Base-by-base conservation (phyloP, 1,284 basidiomycete species). In the Mycosarcoma mackinlayi region DNA sequence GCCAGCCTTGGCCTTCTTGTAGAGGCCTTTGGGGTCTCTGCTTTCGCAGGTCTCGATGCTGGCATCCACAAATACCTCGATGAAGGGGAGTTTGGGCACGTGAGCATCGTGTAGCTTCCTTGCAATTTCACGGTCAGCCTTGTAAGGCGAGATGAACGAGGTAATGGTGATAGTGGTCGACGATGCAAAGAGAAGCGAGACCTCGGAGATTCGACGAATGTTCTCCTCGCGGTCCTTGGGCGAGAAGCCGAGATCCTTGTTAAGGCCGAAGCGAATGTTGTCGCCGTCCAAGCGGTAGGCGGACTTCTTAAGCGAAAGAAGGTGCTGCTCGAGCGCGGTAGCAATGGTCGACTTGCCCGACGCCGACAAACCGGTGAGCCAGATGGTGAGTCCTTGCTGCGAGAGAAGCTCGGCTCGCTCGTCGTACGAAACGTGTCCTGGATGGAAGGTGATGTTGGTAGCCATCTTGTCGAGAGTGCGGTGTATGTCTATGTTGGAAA, bases 221-320 rank as follows among this genome's bases (percentile, higher is more conserved):
- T 99, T 99, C 85, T 99, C 95, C 73, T 93, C 92, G 55, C 95
- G 88, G 48, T 94, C 94, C 80, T 90, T 90, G 80, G 94, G 94
- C 77, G 94, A 92, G 81, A 99, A 99, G 1, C 95, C 94, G 46
- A 99, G 89, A 81, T 98, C 95, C 85, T 93, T 98, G 88, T 98
- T 98, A 45, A 99, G 86, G 9, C 96, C 96, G 79, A 97, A 95
- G 57, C 95, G 89, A 65, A 98, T 87, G 84, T 98, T 98, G 86
- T 98, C 95, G 4, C 95, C 95, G 81, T 99, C 95, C 23, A 99
- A 87, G 38, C 95, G 89, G 85, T 96, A 98, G 38, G 90, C 86
- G 77, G 92, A 93, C 78, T 91, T 92, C 65, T 88, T 87, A 55
- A 90, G 86, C 84, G 94, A 92, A 52, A 99, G 87, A 14, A 99